Evolutionary conservation across 768 basidiomycete species (phyloP), one percentile per base, ranked within the genome.

Genomic region (Xerocomellus intermedius): DNA sequence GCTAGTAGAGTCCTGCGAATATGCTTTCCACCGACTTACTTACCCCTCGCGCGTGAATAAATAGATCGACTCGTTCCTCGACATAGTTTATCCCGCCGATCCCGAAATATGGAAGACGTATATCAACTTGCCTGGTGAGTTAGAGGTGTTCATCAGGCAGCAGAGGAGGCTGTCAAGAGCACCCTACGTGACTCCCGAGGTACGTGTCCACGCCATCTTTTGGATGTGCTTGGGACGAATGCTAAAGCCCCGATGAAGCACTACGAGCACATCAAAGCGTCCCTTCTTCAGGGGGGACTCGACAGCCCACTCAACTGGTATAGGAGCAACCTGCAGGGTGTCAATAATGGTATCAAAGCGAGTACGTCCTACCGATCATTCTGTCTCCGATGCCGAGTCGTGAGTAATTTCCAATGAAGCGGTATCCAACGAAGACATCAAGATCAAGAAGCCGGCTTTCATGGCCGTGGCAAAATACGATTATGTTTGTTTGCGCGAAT

Each of bases 31-130:
- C 4, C 8, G 6, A 2, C 52, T 32, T 26, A 42, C 22, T 39
- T 24, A 35, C n/a, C 28, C 7, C 10, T 36, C 5, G 5, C 19
- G 13, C 17, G 28, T 19, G 22, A 13, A 43, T 6, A 49, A 41
- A 30, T 38, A 76, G 77, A 61, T 71, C 26, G 77, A 80, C 35
- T 74, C 77, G 1, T 70, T 79, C 51, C 60, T 74, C 36, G 66
- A 68, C 37, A 22, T 78, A 26, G 0, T 68, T 33, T 76, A 72
- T 56, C 57, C 77, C 5, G 48, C 66, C 16, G 69, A 78, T 42
- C 69, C 74, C 0, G 59, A 61, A 28, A 24, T 61, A 19, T 76
- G 73, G 74, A 69, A 69, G 61, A 72, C 64, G 21, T 66, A 71
- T 16, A 54, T 79, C 36, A 67, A 74, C 22, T 54, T 69, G 10